Conservation (phyloP, 2,329 filamentous ascomycete species). For the Hypoxylon sp. region DNA sequence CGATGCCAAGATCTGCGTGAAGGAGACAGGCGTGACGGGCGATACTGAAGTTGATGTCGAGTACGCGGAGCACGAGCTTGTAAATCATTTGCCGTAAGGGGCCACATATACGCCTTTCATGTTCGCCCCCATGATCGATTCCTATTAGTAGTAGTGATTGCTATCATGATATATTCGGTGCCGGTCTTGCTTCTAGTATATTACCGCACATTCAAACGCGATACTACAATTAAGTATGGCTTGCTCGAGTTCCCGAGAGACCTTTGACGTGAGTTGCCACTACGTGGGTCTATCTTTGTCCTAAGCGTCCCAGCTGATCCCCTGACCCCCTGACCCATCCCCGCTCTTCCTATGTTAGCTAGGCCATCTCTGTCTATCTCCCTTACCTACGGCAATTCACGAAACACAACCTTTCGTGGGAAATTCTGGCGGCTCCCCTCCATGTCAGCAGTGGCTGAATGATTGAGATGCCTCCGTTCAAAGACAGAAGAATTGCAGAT, state of each 20-base stretch:
- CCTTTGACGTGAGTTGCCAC: slow-evolving; percentile 4
- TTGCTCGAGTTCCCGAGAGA: neutral
- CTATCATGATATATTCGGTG: slow-evolving; percentile 2
- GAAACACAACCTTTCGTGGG: neutral
- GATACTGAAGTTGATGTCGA: neutral
- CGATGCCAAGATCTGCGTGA: neutral
- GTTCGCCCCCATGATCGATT: neutral
- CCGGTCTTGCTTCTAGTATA: neutral
- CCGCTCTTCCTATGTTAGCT: neutral
- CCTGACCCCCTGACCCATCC: neutral
- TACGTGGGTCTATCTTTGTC: neutral
- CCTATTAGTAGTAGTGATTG: neutral
- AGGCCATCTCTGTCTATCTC: neutral
- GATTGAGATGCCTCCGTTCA: slow-evolving; percentile 1
- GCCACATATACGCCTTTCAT: neutral
- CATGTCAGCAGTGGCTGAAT: neutral
- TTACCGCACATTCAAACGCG: neutral
- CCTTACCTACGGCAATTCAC: neutral
- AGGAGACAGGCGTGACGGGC: slow-evolving; percentile 1
- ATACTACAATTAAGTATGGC: neutral
- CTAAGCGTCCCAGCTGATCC: neutral
- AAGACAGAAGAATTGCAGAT: neutral
- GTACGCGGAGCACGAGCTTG: neutral
- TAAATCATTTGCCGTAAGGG: slow-evolving; percentile 1
- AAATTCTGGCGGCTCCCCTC: neutral